Evolutionary conservation across 768 basidiomycete genomes (phyloP).

Genomic region (Russula griseocarnosa): DNA sequence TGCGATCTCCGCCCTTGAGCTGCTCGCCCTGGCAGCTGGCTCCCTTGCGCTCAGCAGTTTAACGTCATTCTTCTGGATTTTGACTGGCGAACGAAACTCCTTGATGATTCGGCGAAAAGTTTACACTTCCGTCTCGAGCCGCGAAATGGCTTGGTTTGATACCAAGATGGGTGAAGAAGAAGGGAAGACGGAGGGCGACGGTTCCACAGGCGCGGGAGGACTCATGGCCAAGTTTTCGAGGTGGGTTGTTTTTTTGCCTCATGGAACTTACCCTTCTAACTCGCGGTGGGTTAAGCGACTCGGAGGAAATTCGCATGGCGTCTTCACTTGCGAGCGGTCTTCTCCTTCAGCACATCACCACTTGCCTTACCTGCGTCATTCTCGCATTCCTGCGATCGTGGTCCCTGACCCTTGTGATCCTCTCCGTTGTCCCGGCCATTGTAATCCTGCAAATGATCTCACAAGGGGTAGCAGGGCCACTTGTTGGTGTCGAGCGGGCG

Average conservation of each 20-base stretch:
- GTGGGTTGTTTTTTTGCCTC: constrained; percentile 38
- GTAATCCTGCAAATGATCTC: constrained; percentile 72
- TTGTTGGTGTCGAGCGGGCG: constrained; percentile 61
- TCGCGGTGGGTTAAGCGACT: constrained; percentile 57
- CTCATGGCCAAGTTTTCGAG: constrained; percentile 90
- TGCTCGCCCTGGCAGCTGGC: constrained; percentile 61
- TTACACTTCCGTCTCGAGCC: constrained; percentile 59
- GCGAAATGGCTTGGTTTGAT: constrained; percentile 92
- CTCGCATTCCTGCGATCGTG: constrained; percentile 81
- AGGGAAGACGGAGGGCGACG: constrained; percentile 41
- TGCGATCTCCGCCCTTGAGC: constrained; percentile 58
- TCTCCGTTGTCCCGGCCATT: constrained; percentile 82
- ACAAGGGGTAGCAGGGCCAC: constrained; percentile 62
- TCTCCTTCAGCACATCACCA: constrained; percentile 76
- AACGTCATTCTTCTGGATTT: constrained; percentile 80
- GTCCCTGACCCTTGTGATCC: constrained; percentile 85
- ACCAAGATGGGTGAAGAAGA: constrained; percentile 61
- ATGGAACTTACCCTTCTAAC: not conserved
- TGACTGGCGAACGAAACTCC: constrained; percentile 78
- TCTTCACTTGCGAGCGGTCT: constrained; percentile 76
- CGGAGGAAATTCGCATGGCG: constrained; percentile 87
- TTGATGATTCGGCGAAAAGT: constrained; percentile 62
- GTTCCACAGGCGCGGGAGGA: constrained; percentile 76
- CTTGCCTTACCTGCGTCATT: constrained; percentile 69
- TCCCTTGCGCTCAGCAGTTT: constrained; percentile 69